Conservation (phyloP, 257 asterid species). For the Scutellaria baicalensis region DNA sequence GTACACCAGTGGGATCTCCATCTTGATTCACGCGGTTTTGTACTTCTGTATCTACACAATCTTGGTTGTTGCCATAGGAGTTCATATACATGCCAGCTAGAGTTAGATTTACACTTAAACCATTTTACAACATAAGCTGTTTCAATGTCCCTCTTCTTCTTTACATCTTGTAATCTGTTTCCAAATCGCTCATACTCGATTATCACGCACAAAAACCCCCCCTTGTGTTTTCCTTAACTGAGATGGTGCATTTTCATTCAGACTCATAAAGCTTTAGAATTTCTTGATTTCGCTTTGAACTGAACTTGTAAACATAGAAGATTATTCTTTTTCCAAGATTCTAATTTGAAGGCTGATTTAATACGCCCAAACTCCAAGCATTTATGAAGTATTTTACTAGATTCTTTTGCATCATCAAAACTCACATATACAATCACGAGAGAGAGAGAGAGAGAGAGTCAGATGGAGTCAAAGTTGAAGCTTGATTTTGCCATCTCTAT, state of each 20-base stretch:
- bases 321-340: background rate
- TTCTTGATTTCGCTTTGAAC: background rate
- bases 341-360: too few species aligned
- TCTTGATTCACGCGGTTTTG: conserved; percentile 66
- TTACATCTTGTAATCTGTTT: background rate
- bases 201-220: background rate
- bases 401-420: background rate
- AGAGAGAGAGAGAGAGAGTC: background rate
- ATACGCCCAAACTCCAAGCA: background rate
- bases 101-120: background rate
- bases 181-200: background rate
- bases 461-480: background rate
- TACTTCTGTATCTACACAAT: conserved; percentile 86
- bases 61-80: conserved; percentile 72
- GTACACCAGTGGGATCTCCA: conserved; percentile 91
- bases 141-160: background rate
- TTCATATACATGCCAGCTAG: conserved; percentile 61
- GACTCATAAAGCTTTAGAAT: background rate
- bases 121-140: background rate
- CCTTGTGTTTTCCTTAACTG: background rate
- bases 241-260: background rate
- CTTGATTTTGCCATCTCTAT: too few species aligned
- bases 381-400: background rate
- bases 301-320: background rate
- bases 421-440: too few species aligned